These are phyloP conservation scores for Didymella lethalis DNA, from an alignment of 2,329 filamentous ascomycete species.

Conservation along the genomic window DNA sequence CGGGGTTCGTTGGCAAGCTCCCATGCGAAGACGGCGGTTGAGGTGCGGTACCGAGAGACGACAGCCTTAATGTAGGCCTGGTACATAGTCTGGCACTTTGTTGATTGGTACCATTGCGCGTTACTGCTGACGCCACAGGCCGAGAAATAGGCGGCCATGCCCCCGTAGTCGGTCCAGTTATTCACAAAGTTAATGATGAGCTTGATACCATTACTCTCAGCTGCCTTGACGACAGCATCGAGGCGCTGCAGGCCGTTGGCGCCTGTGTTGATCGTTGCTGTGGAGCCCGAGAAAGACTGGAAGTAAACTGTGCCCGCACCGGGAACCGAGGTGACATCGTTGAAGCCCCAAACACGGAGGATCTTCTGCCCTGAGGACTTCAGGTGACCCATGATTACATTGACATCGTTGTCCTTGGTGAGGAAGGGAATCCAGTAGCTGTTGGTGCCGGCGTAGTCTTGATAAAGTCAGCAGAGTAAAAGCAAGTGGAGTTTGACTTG, in stretches of 20 bases:
- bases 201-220: conserved; percentile 60
- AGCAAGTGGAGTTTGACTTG: conserved; percentile 2
- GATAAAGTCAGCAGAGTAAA: neutral
- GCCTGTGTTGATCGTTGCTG: conserved; percentile 56
- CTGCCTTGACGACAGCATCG: conserved; percentile 62
- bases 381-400: conserved; percentile 58
- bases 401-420: conserved; percentile 63
- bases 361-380: conserved; percentile 63
- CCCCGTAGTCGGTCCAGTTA: conserved; percentile 67
- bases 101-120: conserved; percentile 57
- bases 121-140: conserved; percentile 63
- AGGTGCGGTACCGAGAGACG: conserved; percentile 59
- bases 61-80: conserved; percentile 60
- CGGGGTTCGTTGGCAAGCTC: conserved; percentile 61
- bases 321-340: conserved; percentile 60
- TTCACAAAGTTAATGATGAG: conserved; percentile 64
- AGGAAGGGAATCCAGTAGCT: conserved; percentile 64
- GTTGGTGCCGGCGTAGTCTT: conserved; percentile 60
- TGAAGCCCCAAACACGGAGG: conserved; percentile 69
- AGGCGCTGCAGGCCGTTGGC: conserved; percentile 57
- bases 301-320: conserved; percentile 60
- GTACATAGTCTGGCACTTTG: conserved; percentile 61
- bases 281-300: conserved; percentile 60
- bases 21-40: conserved; percentile 62
- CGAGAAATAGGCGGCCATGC: conserved; percentile 65